These are phyloP conservation scores for Trypanosomatidae sp. DNA, from an alignment of 208 protist genomes.

Conservation along the genomic window DNA sequence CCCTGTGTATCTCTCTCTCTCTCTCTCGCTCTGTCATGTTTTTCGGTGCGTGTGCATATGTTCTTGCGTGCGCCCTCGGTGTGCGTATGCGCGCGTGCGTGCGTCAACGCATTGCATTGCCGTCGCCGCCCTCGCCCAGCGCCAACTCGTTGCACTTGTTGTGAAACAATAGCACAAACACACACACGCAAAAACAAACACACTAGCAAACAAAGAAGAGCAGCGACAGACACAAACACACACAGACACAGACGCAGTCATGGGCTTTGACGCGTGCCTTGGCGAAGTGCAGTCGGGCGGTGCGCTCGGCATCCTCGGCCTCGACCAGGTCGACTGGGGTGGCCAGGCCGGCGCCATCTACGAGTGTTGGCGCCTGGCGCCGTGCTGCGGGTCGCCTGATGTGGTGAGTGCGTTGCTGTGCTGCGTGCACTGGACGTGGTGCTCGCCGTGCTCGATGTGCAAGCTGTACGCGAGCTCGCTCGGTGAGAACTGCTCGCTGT, in stretches of 20 bases:
- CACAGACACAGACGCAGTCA: no score
- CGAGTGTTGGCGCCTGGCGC: conserved; percentile 53
- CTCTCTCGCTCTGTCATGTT: no score
- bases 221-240: background rate
- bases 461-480: conserved; percentile 67
- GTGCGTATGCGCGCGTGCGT: no score
- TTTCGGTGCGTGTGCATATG: no score
- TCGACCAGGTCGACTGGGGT: conserved; percentile 56
- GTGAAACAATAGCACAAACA: no score
- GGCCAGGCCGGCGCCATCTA: conserved; percentile 49
- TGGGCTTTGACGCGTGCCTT: background rate
- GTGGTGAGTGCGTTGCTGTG: conserved; percentile 20
- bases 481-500: conserved; percentile 36
- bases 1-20: no score
- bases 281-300: conserved; percentile 19
- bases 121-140: no score
- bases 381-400: conserved; percentile 61
- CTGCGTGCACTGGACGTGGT: conserved; percentile 35
- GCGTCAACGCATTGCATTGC: no score
- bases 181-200: conserved; percentile 19
- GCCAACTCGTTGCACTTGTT: no score
- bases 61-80: no score
- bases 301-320: conserved; percentile 30
- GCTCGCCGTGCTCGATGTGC: conserved; percentile 25
- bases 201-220: conserved; percentile 29